phyloP scores from a whole-genome alignment of 352 stramenopile species.

The Phytophthora ohioensis region DNA sequence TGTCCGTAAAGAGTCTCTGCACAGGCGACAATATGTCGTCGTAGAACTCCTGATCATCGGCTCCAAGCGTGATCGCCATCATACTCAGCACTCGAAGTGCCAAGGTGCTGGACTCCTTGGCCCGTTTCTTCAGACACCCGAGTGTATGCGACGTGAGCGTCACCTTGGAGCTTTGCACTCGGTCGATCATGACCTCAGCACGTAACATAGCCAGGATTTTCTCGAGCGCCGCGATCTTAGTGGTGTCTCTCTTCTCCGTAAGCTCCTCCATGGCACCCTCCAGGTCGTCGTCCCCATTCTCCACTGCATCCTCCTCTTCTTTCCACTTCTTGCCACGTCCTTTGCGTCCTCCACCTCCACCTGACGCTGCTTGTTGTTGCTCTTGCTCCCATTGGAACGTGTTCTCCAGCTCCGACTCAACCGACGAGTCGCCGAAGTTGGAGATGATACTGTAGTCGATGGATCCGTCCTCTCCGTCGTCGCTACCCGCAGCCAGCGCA shows the following conservation, averaged over 20 bases:
- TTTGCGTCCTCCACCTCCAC: conserved; percentile 29
- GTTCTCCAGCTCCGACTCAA: conserved; percentile 69
- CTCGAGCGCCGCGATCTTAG: conserved; percentile 62
- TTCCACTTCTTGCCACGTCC: conserved; percentile 43
- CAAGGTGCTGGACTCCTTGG: conserved; percentile 59
- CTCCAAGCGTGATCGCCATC: conserved; percentile 63
- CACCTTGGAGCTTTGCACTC: conserved; percentile 48
- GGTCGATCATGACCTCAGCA: conserved; percentile 49
- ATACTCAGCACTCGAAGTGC: conserved; percentile 58
- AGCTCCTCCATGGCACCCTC: conserved; percentile 66
- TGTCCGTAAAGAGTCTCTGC: conserved; percentile 56
- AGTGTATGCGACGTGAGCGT: conserved; percentile 53
- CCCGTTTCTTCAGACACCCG: conserved; percentile 65
- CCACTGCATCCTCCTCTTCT: conserved; percentile 41
- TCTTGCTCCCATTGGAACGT: conserved; percentile 61
- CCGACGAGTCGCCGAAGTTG: conserved; percentile 53
- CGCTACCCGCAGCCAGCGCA: conserved; percentile 56
- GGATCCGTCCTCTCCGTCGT: conserved; percentile 32
- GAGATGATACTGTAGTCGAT: conserved; percentile 43
- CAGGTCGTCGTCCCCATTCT: conserved; percentile 44
- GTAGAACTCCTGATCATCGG: conserved; percentile 63
- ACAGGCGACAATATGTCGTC: conserved; percentile 53
- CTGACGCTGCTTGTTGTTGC: conserved; percentile 12
- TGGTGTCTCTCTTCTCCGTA: conserved; percentile 69
- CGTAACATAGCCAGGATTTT: conserved; percentile 63